A percentile compares a stretch with the other conserved stretches of the same genome.
Conservation (phyloP, 257 asterid species). For the Scutellaria baicalensis region DNA sequence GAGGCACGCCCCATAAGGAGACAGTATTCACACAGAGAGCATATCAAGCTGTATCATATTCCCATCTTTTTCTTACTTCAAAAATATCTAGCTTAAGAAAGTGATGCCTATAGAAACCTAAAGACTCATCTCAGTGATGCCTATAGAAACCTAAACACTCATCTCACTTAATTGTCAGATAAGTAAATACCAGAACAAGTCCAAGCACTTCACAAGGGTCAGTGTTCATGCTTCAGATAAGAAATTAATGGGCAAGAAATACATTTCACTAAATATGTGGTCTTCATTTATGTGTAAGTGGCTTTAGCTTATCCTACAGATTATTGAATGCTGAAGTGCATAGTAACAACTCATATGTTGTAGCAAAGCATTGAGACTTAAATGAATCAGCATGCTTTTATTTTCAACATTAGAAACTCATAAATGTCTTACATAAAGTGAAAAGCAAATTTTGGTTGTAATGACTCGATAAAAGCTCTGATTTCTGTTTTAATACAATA, state of each 20-base stretch:
- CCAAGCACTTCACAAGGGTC: slow-evolving; percentile 4
- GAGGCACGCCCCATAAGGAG: neutral
- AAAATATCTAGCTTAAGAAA: neutral
- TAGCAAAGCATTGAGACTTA: neutral
- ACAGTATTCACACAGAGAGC: neutral
- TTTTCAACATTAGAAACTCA: neutral
- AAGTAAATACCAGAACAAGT: neutral
- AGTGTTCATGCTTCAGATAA: neutral
- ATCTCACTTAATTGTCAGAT: neutral
- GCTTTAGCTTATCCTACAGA: neutral
- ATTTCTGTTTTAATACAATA: neutral
- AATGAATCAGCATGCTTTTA: neutral
- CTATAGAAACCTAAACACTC: neutral
- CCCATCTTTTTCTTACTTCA: neutral
- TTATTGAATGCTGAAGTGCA: neutral
- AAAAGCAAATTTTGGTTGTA: neutral
- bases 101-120: neutral
- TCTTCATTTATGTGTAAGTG: neutral
- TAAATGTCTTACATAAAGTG: neutral
- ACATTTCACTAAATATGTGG: neutral
- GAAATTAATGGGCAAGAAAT: neutral
- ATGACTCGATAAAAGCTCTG: neutral
- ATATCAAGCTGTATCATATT: neutral
- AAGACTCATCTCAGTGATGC: neutral
- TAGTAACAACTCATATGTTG: neutral